Conservation (phyloP, 2,329 filamentous ascomycete species). For the Blumeria graminis region DNA sequence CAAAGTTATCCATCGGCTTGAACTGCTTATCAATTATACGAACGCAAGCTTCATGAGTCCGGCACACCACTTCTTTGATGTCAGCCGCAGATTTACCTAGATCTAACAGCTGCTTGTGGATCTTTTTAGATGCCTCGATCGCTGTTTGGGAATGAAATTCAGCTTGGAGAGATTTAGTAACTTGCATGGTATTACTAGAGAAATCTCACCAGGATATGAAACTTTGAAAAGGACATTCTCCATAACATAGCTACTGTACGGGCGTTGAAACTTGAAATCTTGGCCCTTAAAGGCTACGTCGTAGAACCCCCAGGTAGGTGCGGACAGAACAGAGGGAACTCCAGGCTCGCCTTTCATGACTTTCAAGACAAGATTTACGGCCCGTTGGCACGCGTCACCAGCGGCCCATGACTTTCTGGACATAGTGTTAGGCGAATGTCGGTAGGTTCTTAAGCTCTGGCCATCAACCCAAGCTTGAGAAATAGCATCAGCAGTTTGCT, state of each 20-base stretch:
- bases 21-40: slow-evolving; percentile 99
- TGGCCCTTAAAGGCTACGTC: slow-evolving; percentile 93
- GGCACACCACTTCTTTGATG: slow-evolving; percentile 80
- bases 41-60: slow-evolving; percentile 93
- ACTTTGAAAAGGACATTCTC: slow-evolving; percentile 99
- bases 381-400: slow-evolving; percentile 89
- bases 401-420: slow-evolving; percentile 98
- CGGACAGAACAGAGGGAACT: slow-evolving; percentile 76
- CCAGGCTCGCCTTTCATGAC: slow-evolving; percentile 79
- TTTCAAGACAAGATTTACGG: slow-evolving; percentile 76
- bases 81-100: slow-evolving; percentile 81
- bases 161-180: slow-evolving; percentile 23
- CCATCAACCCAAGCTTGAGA: slow-evolving; percentile 96
- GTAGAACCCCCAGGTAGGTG: slow-evolving; percentile 94
- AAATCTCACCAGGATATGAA: slow-evolving; percentile 61
- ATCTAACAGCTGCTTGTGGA: slow-evolving; percentile 59
- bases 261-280: slow-evolving; percentile 85
- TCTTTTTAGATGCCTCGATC: slow-evolving; percentile 77
- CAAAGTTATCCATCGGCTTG: slow-evolving; percentile 99
- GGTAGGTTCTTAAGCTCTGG: slow-evolving; percentile 86
- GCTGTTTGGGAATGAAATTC: slow-evolving; percentile 99
- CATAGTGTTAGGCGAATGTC: slow-evolving; percentile 98
- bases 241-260: slow-evolving; percentile 98
- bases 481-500: slow-evolving; percentile 83
- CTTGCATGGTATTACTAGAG: background rate